phyloP scores from a whole-genome alignment of 306 rosid genomes.

The Purshia tridentata region DNA sequence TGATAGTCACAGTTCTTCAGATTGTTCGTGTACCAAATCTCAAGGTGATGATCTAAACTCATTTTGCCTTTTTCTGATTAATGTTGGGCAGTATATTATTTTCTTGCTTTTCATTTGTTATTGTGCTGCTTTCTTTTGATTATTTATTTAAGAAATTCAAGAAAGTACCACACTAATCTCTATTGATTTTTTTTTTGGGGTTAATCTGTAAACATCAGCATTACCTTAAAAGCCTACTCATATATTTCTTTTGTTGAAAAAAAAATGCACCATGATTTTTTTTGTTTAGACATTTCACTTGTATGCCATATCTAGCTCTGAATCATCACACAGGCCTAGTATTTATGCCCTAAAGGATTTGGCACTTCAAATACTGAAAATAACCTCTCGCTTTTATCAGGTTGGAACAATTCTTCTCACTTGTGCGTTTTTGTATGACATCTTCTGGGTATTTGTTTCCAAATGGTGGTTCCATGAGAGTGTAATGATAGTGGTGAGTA shows the following conservation, averaged over 20 bases:
- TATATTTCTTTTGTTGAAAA: background rate
- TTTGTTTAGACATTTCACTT: background rate
- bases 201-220: background rate
- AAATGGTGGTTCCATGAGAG: slow-evolving; percentile 98
- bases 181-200: background rate
- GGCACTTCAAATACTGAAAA: background rate
- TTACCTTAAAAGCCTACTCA: background rate
- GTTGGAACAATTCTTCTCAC: slow-evolving; percentile 98
- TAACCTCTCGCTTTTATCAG: slow-evolving; percentile 39
- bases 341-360: too few species aligned
- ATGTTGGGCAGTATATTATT: background rate
- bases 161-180: background rate
- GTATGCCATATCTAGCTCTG: background rate
- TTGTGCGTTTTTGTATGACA: slow-evolving; percentile 92
- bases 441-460: slow-evolving; percentile 96
- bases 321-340: background rate
- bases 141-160: background rate
- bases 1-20: slow-evolving; percentile 97
- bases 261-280: background rate
- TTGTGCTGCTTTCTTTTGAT: background rate
- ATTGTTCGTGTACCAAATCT: slow-evolving; percentile 95
- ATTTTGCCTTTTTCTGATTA: slow-evolving; percentile 7
- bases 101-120: background rate
- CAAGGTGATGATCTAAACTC: slow-evolving; percentile 57
- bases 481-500: slow-evolving; percentile 99